A percentile compares a stretch with the other conserved stretches of the same genome.
phyloP scores from a whole-genome alignment of 2,329 filamentous ascomycete genomes.

The Botrytis galanthina region DNA sequence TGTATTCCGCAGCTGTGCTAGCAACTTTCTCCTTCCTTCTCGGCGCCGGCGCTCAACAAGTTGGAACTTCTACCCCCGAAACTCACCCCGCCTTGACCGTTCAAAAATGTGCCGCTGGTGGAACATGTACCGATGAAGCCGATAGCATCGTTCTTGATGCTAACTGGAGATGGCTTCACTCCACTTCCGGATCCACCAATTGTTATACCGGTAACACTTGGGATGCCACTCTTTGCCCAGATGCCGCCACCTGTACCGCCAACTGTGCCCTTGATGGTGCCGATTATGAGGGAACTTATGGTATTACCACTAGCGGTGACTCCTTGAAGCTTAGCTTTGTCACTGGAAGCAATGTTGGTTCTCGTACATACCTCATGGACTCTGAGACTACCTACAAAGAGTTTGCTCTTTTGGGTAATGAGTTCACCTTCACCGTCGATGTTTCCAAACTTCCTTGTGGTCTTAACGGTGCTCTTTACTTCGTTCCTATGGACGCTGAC shows the following conservation, averaged over 20 bases:
- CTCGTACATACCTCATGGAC: slow-evolving; percentile 46
- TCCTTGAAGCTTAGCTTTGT: slow-evolving; percentile 37
- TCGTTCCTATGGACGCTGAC: slow-evolving; percentile 60
- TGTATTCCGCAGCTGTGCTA: slow-evolving; percentile 17
- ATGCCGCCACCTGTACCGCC: slow-evolving; percentile 49
- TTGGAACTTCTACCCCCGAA: slow-evolving; percentile 45
- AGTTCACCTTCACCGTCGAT: slow-evolving; percentile 62
- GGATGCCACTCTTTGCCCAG: slow-evolving; percentile 48
- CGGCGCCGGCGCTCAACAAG: slow-evolving; percentile 38
- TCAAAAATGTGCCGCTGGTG: slow-evolving; percentile 16
- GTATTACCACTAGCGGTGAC: slow-evolving; percentile 43
- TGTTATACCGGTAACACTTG: slow-evolving; percentile 40
- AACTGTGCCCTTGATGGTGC: slow-evolving; percentile 54
- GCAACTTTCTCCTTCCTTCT: slow-evolving; percentile 17
- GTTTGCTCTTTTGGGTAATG: slow-evolving; percentile 54
- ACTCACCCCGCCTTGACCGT: slow-evolving; percentile 49
- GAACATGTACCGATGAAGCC: slow-evolving; percentile 46
- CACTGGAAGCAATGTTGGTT: slow-evolving; percentile 37
- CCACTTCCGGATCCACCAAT: slow-evolving; percentile 38
- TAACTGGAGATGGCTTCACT: slow-evolving; percentile 40
- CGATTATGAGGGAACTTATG: slow-evolving; percentile 46
- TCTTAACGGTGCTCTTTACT: slow-evolving; percentile 69
- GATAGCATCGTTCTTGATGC: slow-evolving; percentile 52
- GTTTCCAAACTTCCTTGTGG: slow-evolving; percentile 66
- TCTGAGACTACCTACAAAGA: slow-evolving; percentile 54